A percentile compares a stretch with the other conserved stretches of the same genome.
phyloP scores from a whole-genome alignment of 805 yeast genomes.

The Ogataea naganishii region DNA sequence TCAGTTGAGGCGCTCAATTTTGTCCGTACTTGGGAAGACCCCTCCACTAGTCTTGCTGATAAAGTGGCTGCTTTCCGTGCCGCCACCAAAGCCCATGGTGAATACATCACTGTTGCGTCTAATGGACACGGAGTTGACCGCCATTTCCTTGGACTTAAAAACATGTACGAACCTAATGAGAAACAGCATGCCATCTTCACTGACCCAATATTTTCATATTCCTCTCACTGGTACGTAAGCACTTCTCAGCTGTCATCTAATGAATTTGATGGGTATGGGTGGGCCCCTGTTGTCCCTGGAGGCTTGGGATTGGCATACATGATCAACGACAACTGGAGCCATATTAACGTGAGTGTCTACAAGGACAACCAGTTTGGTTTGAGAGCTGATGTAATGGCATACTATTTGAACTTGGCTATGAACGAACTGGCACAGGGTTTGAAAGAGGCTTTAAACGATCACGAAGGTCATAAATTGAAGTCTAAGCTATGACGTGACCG shows the following conservation, averaged over 20 bases:
- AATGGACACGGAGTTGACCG: constrained; percentile 89
- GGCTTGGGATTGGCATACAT: constrained; percentile 94
- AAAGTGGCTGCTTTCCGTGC: constrained; percentile 61
- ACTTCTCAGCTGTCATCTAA: constrained; percentile 86
- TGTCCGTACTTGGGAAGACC: constrained; percentile 66
- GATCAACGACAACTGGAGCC: constrained; percentile 78
- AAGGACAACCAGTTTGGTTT: constrained; percentile 49
- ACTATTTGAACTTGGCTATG: constrained; percentile 69
- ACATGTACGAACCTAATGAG: constrained; percentile 53
- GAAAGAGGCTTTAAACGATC: no score
- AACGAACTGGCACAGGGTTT: constrained; percentile 71
- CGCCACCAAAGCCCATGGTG: constrained; percentile 69
- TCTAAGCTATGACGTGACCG: no score
- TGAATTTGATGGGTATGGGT: constrained; percentile 86
- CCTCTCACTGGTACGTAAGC: constrained; percentile 78
- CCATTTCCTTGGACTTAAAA: constrained; percentile 83
- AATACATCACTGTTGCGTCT: constrained; percentile 67
- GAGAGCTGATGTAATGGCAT: constrained; percentile 48
- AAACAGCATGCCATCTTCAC: constrained; percentile 57
- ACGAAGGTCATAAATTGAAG: no score
- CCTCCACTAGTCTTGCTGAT: constrained; percentile 37
- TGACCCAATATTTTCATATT: constrained; percentile 70
- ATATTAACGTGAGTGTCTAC: constrained; percentile 75
- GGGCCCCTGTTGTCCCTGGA: constrained; percentile 89
- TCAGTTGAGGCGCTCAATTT: constrained; percentile 62